Conservation (phyloP, 2,329 filamentous ascomycete species). For the Exophiala spinifera region DNA sequence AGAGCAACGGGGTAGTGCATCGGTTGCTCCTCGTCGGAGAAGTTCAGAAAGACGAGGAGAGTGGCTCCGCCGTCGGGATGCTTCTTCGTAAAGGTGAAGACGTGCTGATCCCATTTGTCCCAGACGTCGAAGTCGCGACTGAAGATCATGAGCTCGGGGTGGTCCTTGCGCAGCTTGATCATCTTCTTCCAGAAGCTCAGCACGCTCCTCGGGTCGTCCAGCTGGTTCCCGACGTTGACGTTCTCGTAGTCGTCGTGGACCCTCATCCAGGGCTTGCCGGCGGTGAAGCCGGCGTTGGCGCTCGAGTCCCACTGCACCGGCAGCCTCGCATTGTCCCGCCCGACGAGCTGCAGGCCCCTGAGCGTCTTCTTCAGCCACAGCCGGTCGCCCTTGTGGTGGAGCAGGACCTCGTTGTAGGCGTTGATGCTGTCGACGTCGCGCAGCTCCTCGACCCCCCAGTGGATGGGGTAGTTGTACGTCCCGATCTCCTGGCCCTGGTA, state of each 20-base stretch:
- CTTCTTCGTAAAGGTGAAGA: conserved; percentile 56
- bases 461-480: conserved; percentile 52
- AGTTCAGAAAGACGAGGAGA: conserved; percentile 26
- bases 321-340: conserved; percentile 65
- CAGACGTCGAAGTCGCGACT: conserved; percentile 58
- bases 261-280: conserved; percentile 65
- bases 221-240: conserved; percentile 58
- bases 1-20: conserved; percentile 23
- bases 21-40: conserved; percentile 26
- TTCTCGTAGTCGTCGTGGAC: conserved; percentile 60
- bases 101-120: conserved; percentile 48
- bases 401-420: conserved; percentile 41
- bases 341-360: conserved; percentile 48
- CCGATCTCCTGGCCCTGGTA: conserved; percentile 60
- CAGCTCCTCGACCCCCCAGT: conserved; percentile 45
- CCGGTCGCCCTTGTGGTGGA: conserved; percentile 34
- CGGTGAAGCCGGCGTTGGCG: conserved; percentile 64
- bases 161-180: conserved; percentile 58
- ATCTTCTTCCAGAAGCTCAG: conserved; percentile 61
- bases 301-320: conserved; percentile 68
- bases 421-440: conserved; percentile 35
- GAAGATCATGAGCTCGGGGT: conserved; percentile 64
- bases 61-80: conserved; percentile 26
- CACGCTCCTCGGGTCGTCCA: conserved; percentile 46
- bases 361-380: conserved; percentile 46